Evolutionary conservation across 208 protist species (phyloP).

Genomic region (Leishmania braziliensis): DNA sequence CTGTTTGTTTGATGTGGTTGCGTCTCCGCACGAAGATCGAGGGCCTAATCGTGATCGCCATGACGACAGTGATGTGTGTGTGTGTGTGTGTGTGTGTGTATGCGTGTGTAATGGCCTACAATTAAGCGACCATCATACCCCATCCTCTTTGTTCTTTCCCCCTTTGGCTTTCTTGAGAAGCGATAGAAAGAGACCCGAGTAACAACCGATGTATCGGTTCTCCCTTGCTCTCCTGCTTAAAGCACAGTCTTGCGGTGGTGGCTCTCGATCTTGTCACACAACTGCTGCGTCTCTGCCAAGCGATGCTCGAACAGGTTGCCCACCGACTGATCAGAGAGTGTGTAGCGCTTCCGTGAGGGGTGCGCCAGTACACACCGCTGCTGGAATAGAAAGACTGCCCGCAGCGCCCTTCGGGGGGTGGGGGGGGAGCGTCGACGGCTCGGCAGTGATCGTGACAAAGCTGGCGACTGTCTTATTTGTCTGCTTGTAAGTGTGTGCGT

Average conservation of each 20-base stretch:
- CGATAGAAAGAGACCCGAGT: background rate
- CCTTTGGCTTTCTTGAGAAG: no score
- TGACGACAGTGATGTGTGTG: background rate
- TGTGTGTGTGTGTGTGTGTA: background rate
- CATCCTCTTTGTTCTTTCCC: no score
- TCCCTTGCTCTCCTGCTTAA: no score
- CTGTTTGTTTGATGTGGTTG: background rate
- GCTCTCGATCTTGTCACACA: background rate
- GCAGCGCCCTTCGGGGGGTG: background rate
- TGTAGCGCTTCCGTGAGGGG: background rate
- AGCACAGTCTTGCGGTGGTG: background rate
- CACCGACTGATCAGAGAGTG: background rate
- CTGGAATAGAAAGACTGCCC: background rate
- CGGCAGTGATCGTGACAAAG: background rate
- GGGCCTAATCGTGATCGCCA: background rate
- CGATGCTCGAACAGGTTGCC: background rate
- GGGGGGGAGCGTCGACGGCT: background rate
- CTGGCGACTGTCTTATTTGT: background rate
- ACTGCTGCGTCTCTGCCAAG: background rate
- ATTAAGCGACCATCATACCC: background rate
- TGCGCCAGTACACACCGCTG: background rate
- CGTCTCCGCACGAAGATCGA: background rate
- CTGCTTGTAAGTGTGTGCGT: constrained; percentile 3
- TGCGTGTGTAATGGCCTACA: background rate
- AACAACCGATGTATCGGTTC: no score